Percentiles rank a stretch among this genome's conserved stretches.
phyloP scores from a whole-genome alignment of 805 yeast genomes.

The Candida easanensis region DNA sequence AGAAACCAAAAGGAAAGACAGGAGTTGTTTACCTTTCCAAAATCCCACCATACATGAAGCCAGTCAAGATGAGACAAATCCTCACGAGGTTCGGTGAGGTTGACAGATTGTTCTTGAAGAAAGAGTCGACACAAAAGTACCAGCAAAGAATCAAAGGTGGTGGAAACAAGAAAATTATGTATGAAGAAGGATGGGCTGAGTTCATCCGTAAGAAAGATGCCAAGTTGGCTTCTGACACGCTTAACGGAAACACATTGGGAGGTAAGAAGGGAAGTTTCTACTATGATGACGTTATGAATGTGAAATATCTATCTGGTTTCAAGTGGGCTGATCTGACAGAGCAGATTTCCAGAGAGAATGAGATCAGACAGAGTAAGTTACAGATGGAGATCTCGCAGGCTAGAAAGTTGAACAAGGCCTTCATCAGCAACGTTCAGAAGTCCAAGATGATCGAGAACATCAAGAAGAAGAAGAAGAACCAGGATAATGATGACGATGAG shows the following conservation, averaged over 20 bases:
- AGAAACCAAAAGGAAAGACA: conserved; percentile 57
- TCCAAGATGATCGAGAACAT: conserved; percentile 78
- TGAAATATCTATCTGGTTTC: conserved; percentile 86
- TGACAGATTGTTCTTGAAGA: conserved; percentile 83
- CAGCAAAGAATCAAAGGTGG: conserved; percentile 76
- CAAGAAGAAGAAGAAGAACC: conserved; percentile 31
- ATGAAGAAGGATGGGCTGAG: conserved; percentile 97
- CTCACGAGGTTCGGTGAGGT: conserved; percentile 79
- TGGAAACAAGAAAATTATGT: conserved; percentile 86
- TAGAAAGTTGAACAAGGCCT: conserved; percentile 79
- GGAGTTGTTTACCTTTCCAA: conserved; percentile 93
- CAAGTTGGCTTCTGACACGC: conserved; percentile 77
- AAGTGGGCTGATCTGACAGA: conserved; percentile 95
- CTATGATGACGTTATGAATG: conserved; percentile 90
- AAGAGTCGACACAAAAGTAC: conserved; percentile 69
- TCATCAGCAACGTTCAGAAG: conserved; percentile 78
- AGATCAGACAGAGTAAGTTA: conserved; percentile 81
- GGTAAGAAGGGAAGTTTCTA: conserved; percentile 90
- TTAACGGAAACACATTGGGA: conserved; percentile 87
- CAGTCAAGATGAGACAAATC: conserved; percentile 81
- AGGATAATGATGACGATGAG: conserved; percentile 27
- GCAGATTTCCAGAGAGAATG: conserved; percentile 88
- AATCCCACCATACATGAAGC: conserved; percentile 97
- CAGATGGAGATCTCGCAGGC: conserved; percentile 89
- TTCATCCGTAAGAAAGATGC: conserved; percentile 82